Conservation (phyloP, 2,329 filamentous ascomycete species). For the Pseudohalonectria lignicola region DNA sequence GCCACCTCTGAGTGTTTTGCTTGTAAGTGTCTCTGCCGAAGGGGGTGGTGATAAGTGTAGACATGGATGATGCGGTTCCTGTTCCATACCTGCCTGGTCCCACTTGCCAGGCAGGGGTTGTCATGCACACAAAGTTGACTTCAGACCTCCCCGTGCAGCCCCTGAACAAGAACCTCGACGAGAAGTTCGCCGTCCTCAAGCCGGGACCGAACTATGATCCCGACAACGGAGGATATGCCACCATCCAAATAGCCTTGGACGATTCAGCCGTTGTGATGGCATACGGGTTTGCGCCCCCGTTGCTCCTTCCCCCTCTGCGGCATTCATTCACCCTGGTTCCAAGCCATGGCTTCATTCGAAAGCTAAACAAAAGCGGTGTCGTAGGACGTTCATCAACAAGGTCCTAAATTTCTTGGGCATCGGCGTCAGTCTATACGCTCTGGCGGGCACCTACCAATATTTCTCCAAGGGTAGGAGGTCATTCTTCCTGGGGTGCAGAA, state of each 20-base stretch:
- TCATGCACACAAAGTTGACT: no score
- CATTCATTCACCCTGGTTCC: background rate
- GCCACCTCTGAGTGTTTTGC: slow-evolving; percentile 56
- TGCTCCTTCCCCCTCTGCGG: background rate
- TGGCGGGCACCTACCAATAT: slow-evolving; percentile 52
- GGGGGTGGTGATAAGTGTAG: no score
- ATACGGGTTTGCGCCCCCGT: slow-evolving; percentile 43
- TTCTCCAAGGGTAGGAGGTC: slow-evolving; percentile 27
- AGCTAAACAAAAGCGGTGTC: background rate
- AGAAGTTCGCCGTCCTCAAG: slow-evolving; percentile 60
- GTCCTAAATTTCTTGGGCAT: slow-evolving; percentile 55
- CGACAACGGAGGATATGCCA: slow-evolving; percentile 50
- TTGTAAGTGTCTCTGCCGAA: no score
- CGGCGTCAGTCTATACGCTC: slow-evolving; percentile 51
- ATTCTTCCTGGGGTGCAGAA: no score
- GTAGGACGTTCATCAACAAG: slow-evolving; percentile 51
- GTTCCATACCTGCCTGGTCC: no score
- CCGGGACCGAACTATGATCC: slow-evolving; percentile 41
- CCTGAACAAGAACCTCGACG: slow-evolving; percentile 58
- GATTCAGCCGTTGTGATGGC: slow-evolving; percentile 65
- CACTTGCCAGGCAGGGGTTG: no score
- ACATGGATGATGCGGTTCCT: no score
- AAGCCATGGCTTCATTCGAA: no score
- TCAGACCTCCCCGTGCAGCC: no score
- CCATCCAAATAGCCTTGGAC: slow-evolving; percentile 53